phyloP scores from a whole-genome alignment of 75 land plant species.

The Sequoia sempervirens region DNA sequence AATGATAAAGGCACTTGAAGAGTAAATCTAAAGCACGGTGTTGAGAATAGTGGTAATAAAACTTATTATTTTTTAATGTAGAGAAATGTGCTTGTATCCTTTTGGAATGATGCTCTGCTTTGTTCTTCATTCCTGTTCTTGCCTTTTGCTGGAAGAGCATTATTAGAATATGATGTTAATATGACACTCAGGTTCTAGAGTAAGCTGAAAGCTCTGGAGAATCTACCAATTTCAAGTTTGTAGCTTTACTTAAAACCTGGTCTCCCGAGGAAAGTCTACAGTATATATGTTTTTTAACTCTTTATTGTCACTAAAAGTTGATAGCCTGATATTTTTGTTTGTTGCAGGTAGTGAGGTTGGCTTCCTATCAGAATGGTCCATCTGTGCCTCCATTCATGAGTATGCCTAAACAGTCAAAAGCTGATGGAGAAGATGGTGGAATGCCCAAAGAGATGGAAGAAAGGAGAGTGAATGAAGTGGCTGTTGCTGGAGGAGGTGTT shows the following conservation, averaged over 20 bases:
- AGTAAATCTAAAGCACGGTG: neutral
- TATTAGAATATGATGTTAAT: neutral
- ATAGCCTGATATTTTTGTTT: neutral
- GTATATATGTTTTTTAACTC: neutral
- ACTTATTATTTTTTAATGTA: neutral
- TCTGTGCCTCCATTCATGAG: slow-evolving; percentile 87
- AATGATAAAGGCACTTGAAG: neutral
- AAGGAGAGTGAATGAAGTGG: slow-evolving; percentile 67
- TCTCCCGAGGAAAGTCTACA: neutral
- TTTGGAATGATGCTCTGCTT: neutral
- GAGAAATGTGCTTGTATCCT: neutral
- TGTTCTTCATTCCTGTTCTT: neutral
- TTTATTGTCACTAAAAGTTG: neutral
- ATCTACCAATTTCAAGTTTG: neutral
- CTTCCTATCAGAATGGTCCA: slow-evolving; percentile 93
- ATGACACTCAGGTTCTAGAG: neutral
- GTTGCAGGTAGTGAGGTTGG: slow-evolving; percentile 86
- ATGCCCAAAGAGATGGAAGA: slow-evolving; percentile 69
- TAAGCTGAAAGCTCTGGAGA: neutral
- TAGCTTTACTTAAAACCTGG: neutral
- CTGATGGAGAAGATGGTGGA: slow-evolving; percentile 58
- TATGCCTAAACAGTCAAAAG: slow-evolving; percentile 71
- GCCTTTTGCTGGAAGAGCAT: neutral
- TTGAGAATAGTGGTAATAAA: neutral
- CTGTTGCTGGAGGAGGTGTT: slow-evolving; percentile 98